A percentile compares a stretch with the other conserved stretches of the same genome.
phyloP scores from a whole-genome alignment of 108 stramenopile species.

The Discostella pseudostelligera region DNA sequence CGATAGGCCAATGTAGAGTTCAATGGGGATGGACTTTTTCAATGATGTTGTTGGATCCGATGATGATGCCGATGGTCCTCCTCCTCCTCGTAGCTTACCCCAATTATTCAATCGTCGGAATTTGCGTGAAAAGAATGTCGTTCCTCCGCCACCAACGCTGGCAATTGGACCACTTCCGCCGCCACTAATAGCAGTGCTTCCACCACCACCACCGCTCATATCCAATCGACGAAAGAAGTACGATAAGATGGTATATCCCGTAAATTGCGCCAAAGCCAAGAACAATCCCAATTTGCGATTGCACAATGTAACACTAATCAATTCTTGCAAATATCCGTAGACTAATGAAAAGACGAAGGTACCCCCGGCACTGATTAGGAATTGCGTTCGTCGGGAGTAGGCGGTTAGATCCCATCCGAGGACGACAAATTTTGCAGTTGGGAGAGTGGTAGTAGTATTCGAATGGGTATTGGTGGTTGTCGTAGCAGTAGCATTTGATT shows the following conservation, averaged over 20 bases:
- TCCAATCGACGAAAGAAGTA: conserved; percentile 48
- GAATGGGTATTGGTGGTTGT: not conserved
- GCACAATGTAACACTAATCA: conserved; percentile 76
- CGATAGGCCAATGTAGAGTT: conserved; percentile 71
- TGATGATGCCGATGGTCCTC: conserved; percentile 32
- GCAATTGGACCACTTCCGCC: not conserved
- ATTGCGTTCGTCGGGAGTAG: conserved; percentile 58
- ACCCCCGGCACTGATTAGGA: conserved; percentile 69
- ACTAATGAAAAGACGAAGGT: conserved; percentile 80
- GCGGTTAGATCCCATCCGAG: conserved; percentile 75
- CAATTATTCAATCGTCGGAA: conserved; percentile 25
- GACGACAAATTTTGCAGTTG: conserved; percentile 42
- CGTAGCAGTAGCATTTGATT: not conserved
- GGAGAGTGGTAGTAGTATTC: not conserved
- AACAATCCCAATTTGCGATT: conserved; percentile 82
- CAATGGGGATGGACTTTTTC: conserved; percentile 52
- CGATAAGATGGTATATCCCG: conserved; percentile 69
- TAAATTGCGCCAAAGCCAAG: conserved; percentile 76
- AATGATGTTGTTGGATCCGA: conserved; percentile 9
- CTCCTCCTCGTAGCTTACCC: conserved; percentile 36
- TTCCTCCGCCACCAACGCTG: conserved; percentile 1
- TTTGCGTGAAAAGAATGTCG: conserved; percentile 16
- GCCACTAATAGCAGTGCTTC: not conserved
- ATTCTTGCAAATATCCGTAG: conserved; percentile 88
- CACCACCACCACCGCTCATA: not conserved